Conservation (phyloP, 306 rosid genomes). For the Boehmeria nivea region DNA sequence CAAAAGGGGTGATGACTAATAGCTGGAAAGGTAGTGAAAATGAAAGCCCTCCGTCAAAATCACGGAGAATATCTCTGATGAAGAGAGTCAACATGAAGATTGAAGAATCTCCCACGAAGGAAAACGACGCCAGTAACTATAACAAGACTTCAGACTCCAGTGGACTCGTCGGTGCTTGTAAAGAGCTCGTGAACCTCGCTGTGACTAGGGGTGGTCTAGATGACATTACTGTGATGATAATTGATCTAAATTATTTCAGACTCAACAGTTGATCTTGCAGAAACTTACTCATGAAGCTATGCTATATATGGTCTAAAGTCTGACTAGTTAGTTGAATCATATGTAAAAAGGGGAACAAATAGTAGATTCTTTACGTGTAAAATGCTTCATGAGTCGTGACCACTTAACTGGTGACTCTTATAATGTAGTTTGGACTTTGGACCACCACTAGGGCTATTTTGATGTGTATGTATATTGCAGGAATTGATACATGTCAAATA, state of each 20-base stretch:
- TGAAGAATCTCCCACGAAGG: constrained; percentile 34
- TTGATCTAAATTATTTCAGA: constrained; percentile 45
- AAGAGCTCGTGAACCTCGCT: constrained; percentile 59
- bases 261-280: constrained; percentile 15
- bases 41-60: constrained; percentile 44
- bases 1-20: constrained; percentile 8
- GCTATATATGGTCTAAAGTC: background rate
- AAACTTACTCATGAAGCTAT: constrained; percentile 1
- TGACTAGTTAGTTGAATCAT: no score
- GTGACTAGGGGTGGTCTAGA: constrained; percentile 51
- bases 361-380: no score
- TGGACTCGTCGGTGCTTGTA: constrained; percentile 49
- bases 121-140: constrained; percentile 14
- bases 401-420: no score
- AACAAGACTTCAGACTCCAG: constrained; percentile 10
- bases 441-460: no score
- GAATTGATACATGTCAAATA: no score
- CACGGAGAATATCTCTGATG: constrained; percentile 36
- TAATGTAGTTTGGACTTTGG: no score
- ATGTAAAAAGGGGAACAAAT: no score
- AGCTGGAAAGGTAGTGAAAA: constrained; percentile 28
- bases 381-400: no score
- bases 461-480: no score
- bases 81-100: constrained; percentile 33
- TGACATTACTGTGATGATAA: constrained; percentile 58